Evolutionary conservation across 768 basidiomycete genomes (phyloP).

Genomic region (Ramaria rubella): DNA sequence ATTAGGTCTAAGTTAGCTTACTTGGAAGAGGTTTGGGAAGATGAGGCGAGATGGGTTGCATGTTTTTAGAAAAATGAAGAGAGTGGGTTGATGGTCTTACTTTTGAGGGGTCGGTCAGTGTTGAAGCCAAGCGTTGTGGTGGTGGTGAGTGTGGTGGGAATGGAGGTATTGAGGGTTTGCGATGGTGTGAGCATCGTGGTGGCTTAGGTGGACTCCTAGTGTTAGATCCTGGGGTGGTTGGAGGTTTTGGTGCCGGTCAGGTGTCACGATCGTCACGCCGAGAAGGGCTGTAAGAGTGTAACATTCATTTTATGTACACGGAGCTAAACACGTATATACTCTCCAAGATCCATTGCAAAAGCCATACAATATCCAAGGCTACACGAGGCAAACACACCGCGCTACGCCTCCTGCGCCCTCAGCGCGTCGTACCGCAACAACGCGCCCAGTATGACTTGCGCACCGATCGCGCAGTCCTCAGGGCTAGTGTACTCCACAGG

Average conservation of each 20-base stretch:
- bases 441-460: constrained; percentile 8
- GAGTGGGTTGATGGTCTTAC: neutral
- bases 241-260: too few relatives aligned
- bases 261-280: too few relatives aligned
- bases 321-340: too few relatives aligned
- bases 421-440: constrained; percentile 3
- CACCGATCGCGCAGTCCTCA: constrained; percentile 7
- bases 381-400: neutral
- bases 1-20: neutral
- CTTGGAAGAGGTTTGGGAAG: neutral
- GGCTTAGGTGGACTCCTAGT: too few relatives aligned
- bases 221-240: too few relatives aligned
- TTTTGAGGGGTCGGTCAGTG: neutral
- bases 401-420: neutral
- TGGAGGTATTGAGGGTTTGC: neutral
- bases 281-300: too few relatives aligned
- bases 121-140: too few relatives aligned
- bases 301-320: too few relatives aligned
- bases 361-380: too few relatives aligned
- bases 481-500: constrained; percentile 11
- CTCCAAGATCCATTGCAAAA: too few relatives aligned
- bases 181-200: neutral
- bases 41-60: neutral
- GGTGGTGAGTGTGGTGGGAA: too few relatives aligned
- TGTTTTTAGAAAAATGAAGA: neutral